Base-by-base conservation (phyloP, 768 basidiomycete species). In the Xerocomellus dryophilus region DNA sequence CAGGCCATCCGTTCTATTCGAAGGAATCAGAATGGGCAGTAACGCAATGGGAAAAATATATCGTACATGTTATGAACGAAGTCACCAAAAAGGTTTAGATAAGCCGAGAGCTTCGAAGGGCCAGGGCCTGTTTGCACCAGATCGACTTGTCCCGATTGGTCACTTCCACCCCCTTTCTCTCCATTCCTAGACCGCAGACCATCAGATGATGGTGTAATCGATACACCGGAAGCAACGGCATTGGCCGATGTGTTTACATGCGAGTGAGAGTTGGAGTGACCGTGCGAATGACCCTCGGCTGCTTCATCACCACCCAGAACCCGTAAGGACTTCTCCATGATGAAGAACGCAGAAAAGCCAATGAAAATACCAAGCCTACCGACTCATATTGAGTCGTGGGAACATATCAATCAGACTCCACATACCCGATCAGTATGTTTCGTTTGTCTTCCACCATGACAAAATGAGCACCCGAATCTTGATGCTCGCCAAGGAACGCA, bases 21-120 rank as follows among this genome's bases (percentile, higher is more conserved):
- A 54, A 50, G 23, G 46, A 9, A 56, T 58, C 29, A 63, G 56
- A 38, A 56, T 59, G 56, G 53, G 48, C 51, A 48, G 57, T 53
- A 46, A 62, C 55, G 43, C 53, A 55, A 54, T 23, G 29, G 34
- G 23, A 34, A 50, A 42, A 51, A 57, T 57, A 53, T 36, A 48
- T 58, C 57, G 23, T 64, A 90, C 90, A 96, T 94, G 68, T 96
- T 95, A 66, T 96, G 93, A 44, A 91, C 90, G 67, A 95, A 93
- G 68, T 94, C 93, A 40, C 92, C 93, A 67, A 93, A 93, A 49
- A 95, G 77, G 72, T 96, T 96, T 47, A 96, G 80, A 70, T 94
- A 95, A 14, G 93, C 93, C 17, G 93, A 94, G 48, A 93, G 74
- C 70, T 90, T 91, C 38, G 92, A 88, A 17, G 89, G 82, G 27